Base-by-base conservation (phyloP, 2,329 filamentous ascomycete genomes). In the Diaporthe sp. region DNA sequence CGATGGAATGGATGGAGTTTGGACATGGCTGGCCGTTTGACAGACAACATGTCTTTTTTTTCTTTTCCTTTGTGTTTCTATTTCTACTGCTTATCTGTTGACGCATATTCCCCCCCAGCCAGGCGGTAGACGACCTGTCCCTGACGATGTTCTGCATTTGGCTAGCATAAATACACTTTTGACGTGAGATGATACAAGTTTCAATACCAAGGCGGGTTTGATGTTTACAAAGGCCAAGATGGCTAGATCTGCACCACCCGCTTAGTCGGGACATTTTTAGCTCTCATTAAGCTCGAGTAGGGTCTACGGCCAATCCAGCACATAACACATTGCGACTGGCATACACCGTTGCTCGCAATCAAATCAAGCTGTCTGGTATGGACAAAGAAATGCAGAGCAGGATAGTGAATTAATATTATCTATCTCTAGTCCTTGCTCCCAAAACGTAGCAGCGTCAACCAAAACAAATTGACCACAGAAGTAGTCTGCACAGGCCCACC, bases 101-200 rank as follows among this genome's bases (percentile, higher is more conserved):
- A 17, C 57, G 42, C 34, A 42, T 42, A 61, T 60, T 62, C 46
- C 58, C 57, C 39, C 46, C 28, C 12, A 53, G 46, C 57, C 34
- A 55, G 71, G 58, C 58, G 58, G 58, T 73, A 65, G 46, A 68
- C 46, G 65, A 68, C 65, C 65, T 68, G 65, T 53, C 46, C 65
- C 25, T 61, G 71, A 73, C n/a, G 58, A 65, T 72, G 55, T 72
- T 72, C 44, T 72, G 70, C 42, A 53, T 72, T 58, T 73, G 71
- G 58, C 58, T 73, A 62, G 49, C 46, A 55, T 55, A 62, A 62
- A 73, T 61, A 65, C 46, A 55, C 9, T 51, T 34, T 39, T 51
- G 44, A 68, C 31, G 46, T 39, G 62, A 53, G 22, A 53, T 68
- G 65, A 68, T 28, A 53, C 65, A 53, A 53, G 65, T 53, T 68